Conservation (phyloP, 768 basidiomycete genomes). For the Tubosaeta sp. region DNA sequence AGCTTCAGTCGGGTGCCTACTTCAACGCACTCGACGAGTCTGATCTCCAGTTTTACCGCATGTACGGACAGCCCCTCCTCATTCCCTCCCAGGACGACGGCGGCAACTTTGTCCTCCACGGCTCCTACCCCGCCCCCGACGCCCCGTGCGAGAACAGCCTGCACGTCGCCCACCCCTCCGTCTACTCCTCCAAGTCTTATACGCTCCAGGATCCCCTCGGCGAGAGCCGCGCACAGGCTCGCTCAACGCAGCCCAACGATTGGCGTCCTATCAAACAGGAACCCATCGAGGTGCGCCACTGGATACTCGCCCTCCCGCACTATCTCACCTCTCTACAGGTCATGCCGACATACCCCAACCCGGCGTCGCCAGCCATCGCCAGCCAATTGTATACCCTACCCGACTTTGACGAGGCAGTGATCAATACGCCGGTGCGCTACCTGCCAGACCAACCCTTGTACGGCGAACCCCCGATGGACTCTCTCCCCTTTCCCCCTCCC, state of each 20-base stretch:
- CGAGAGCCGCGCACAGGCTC: background rate
- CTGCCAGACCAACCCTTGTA: conserved; percentile 1
- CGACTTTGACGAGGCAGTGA: conserved; percentile 11
- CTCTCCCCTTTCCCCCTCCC: conserved; percentile 28
- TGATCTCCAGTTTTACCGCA: conserved; percentile 29
- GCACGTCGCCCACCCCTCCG: conserved; percentile 3
- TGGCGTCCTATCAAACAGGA: conserved; percentile 26
- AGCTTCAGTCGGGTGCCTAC: conserved; percentile 32
- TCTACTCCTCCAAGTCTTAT: conserved; percentile 24
- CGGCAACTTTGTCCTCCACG: conserved; percentile 13
- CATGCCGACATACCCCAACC: conserved; percentile 2
- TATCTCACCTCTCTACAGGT: conserved; percentile 14
- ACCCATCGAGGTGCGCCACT: conserved; percentile 20
- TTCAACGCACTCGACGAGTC: conserved; percentile 29
- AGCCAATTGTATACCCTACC: conserved; percentile 13
- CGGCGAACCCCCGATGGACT: conserved; percentile 30
- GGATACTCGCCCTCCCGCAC: background rate
- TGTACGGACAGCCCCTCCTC: conserved; percentile 31
- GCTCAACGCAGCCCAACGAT: background rate
- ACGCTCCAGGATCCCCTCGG: conserved; percentile 28
- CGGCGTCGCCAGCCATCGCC: conserved; percentile 11
- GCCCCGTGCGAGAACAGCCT: conserved; percentile 3
- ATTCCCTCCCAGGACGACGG: conserved; percentile 25
- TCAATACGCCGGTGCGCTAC: background rate
- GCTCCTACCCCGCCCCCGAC: conserved; percentile 1